Evolutionary conservation across 305 asterid species (phyloP), one percentile per base, ranked within the genome.

Genomic region (Solanum hybrid): DNA sequence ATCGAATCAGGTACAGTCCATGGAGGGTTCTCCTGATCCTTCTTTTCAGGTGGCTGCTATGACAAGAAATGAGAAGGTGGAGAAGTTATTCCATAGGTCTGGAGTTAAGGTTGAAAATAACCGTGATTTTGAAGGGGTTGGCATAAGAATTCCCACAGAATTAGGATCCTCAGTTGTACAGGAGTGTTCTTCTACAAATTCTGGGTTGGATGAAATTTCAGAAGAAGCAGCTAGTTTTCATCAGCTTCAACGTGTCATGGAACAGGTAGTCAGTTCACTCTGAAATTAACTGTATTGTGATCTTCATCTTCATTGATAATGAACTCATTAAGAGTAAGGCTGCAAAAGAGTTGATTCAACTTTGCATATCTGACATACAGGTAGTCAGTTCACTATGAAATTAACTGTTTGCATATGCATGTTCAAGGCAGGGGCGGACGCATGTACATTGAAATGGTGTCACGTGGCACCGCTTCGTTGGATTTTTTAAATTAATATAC

Each of bases 221-320:
- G 93, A 90, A 87, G 98, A 96, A 92, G 98, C 96, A 27, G 94
- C 94, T 72, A 93, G 98, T 93, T 95, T 97, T 94, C 94, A 90
- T 92, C 99, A 97, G 94, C 99, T 97, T 93, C 98, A 92, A 93
- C 97, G 90, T 86, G 97, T 95, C 89, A 93, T 93, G 95, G 95
- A 94, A 91, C 96, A 94, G 99, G 99, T 97, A 81, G 22, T 57
- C 24, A 87, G 15, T 70, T 88, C 87, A 34, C 22, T 77, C 65
- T 88, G 24, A 78, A 70, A 27, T 86, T 86, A 80, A 75, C 79
- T 77, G 57, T 36, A 36, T 41, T 86, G 36, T 10, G 37, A 17
- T 37, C 87, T 88, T 78, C 20, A 2, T 76, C 45, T 75, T 75
- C 75, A 17, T 75, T 29, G 85, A 51, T 38, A 11, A 88, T 38